These are phyloP conservation scores for Dictyophora rubrovolvata DNA, from an alignment of 768 basidiomycete genomes.

Conservation along the genomic window DNA sequence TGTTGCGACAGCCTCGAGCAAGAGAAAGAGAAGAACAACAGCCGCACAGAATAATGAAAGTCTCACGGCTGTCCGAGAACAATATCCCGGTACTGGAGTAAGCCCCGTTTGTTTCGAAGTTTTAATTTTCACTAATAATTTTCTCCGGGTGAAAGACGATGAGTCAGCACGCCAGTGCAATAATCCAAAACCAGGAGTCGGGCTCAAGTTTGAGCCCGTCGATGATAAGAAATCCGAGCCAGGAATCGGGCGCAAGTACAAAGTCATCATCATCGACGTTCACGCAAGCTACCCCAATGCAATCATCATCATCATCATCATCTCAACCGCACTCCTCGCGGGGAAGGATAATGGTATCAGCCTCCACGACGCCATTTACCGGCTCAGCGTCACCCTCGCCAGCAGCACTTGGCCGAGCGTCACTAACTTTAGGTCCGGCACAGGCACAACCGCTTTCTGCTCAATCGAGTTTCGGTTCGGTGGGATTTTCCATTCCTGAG, in stretches of 20 bases:
- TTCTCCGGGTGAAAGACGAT: background rate
- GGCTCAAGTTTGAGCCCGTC: background rate
- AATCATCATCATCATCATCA: background rate
- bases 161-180: background rate
- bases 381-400: too few relatives aligned
- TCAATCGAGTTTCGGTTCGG: background rate
- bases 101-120: background rate
- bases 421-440: too few relatives aligned
- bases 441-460: background rate
- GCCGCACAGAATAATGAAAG: too few relatives aligned
- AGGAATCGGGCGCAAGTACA: background rate
- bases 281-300: background rate
- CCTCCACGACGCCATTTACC: too few relatives aligned
- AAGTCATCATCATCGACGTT: background rate
- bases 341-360: background rate
- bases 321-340: background rate
- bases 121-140: background rate
- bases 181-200: background rate
- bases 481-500: background rate
- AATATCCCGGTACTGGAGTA: background rate
- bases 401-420: too few relatives aligned
- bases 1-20: too few relatives aligned
- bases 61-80: too few relatives aligned
- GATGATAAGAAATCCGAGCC: background rate
- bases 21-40: too few relatives aligned